phyloP scores from a whole-genome alignment of 1,284 basidiomycete genomes.

The Paramarasmius palmivorus region DNA sequence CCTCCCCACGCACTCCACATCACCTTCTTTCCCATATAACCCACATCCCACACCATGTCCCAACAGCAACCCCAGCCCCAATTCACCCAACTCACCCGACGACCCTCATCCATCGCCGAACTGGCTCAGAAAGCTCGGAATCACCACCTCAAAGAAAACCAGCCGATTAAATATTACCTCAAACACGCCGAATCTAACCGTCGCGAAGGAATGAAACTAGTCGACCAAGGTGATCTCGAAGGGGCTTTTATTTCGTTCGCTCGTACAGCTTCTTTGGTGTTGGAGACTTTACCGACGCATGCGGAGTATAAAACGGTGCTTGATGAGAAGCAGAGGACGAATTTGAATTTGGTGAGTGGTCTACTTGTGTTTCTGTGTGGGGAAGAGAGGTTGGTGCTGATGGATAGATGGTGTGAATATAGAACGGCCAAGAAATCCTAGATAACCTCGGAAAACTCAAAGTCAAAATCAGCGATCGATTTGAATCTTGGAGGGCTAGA shows the following conservation, averaged over 20 bases:
- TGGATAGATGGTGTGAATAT: too few relatives aligned
- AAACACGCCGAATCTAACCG: neutral
- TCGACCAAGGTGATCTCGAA: conserved; percentile 42
- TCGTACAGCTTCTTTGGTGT: conserved; percentile 61
- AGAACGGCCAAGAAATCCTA: conserved; percentile 75
- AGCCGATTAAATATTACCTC: neutral
- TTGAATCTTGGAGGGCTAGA: conserved; percentile 45
- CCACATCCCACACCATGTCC: too few relatives aligned
- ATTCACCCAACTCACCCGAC: neutral
- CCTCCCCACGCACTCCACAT: too few relatives aligned
- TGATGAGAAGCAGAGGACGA: conserved; percentile 46
- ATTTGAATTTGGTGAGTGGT: conserved; percentile 58
- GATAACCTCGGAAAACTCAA: conserved; percentile 51
- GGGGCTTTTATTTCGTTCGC: conserved; percentile 59
- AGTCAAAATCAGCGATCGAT: conserved; percentile 49
- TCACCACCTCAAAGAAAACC: neutral
- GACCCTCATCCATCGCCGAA: neutral
- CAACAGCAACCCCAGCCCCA: neutral
- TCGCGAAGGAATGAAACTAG: neutral
- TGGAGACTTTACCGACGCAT: conserved; percentile 62
- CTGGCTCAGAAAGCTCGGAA: neutral
- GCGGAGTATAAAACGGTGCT: conserved; percentile 49
- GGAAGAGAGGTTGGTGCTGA: too few relatives aligned
- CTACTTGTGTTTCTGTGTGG: too few relatives aligned
- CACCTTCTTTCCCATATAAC: too few relatives aligned